Percentiles rank a stretch among this genome's conserved stretches.
phyloP scores from a whole-genome alignment of 2,329 filamentous ascomycete genomes.

The Sclerotinia borealis region DNA sequence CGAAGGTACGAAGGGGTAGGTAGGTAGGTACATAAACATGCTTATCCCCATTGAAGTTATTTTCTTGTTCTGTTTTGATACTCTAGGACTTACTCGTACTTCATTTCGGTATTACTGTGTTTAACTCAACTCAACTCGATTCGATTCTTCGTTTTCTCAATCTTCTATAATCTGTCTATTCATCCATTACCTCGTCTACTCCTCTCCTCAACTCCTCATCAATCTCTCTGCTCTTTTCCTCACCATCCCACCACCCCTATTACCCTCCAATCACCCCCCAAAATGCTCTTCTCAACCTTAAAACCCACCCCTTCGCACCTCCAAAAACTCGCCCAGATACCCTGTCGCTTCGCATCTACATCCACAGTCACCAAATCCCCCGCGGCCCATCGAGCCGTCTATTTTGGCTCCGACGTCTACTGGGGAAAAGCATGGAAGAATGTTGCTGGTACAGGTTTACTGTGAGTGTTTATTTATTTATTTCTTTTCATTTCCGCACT shows the following conservation, averaged over 20 bases:
- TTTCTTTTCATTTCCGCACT: neutral
- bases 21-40: neutral
- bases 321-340: neutral
- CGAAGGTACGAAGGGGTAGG: too few relatives aligned
- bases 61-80: neutral
- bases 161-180: too few relatives aligned
- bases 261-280: neutral
- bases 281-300: neutral
- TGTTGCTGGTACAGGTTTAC: neutral
- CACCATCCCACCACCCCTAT: neutral
- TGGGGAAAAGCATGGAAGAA: constrained; percentile 5
- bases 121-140: too few relatives aligned
- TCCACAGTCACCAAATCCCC: neutral
- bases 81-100: too few relatives aligned
- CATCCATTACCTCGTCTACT: neutral
- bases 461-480: neutral
- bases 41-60: neutral
- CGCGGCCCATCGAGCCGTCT: neutral
- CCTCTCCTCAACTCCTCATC: neutral
- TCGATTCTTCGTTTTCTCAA: too few relatives aligned
- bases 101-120: too few relatives aligned
- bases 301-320: neutral
- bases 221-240: neutral
- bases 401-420: neutral
- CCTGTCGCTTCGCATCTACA: neutral